A percentile compares a stretch with the other conserved stretches of the same genome.
These are phyloP conservation scores for Phyllosticta ampelicida DNA, from an alignment of 2,329 filamentous ascomycete species.

Conservation along the genomic window DNA sequence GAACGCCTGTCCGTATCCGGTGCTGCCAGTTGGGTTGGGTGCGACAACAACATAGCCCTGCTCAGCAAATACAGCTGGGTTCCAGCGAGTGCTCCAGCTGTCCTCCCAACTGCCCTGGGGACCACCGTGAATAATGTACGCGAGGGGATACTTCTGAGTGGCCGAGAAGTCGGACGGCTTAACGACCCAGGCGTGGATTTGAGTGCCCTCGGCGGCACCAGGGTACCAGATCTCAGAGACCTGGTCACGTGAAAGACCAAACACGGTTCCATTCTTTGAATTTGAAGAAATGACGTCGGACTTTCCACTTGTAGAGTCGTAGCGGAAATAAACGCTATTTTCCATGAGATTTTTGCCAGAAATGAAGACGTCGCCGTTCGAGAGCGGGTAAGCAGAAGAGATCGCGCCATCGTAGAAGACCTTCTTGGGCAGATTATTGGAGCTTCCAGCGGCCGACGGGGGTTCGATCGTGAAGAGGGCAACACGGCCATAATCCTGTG, in stretches of 20 bases:
- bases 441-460: neutral
- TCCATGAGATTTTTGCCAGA: conserved; percentile 60
- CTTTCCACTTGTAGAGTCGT: conserved; percentile 1
- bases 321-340: conserved; percentile 52
- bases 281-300: conserved; percentile 47
- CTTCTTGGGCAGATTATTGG: neutral
- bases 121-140: conserved; percentile 73
- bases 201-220: conserved; percentile 48
- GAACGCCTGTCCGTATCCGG: conserved; percentile 69
- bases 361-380: conserved; percentile 47
- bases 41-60: conserved; percentile 76
- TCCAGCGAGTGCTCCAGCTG: conserved; percentile 74
- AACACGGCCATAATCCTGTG: conserved; percentile 58
- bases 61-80: conserved; percentile 74
- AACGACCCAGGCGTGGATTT: conserved; percentile 60
- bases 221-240: conserved; percentile 59
- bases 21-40: conserved; percentile 75
- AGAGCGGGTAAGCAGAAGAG: conserved; percentile 41
- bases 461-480: conserved; percentile 48
- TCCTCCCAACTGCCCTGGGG: conserved; percentile 69
- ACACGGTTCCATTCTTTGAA: conserved; percentile 53
- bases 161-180: conserved; percentile 54
- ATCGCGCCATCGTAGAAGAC: conserved; percentile 7
- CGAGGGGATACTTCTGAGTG: conserved; percentile 64
- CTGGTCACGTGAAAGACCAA: conserved; percentile 54